Percentiles rank a stretch among this genome's conserved stretches.
Evolutionary conservation across 176 grass and related monocot species (phyloP).

Genomic region (Carex kokanica): DNA sequence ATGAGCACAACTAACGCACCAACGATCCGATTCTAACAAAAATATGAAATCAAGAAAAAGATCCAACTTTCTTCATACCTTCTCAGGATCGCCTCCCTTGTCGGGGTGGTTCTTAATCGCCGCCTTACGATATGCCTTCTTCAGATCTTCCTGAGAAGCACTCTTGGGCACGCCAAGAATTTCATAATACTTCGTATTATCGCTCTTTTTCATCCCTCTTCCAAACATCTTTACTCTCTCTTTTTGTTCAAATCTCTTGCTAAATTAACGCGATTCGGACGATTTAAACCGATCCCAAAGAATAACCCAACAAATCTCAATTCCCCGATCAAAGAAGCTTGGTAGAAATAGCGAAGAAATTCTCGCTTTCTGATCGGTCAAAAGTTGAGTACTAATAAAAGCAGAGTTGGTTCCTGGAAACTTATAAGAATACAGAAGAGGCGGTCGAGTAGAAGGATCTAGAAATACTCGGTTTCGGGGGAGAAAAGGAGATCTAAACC

Average conservation of each 20-base stretch:
- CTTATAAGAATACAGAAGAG: slow-evolving; percentile 9
- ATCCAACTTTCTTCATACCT: slow-evolving; percentile 38
- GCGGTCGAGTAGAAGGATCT: slow-evolving; percentile 34
- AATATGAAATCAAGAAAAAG: not conserved
- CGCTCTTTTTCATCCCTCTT: slow-evolving; percentile 90
- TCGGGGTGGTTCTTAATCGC: slow-evolving; percentile 99
- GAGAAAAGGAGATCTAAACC: not conserved
- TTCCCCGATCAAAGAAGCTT: not conserved
- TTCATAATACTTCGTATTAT: slow-evolving; percentile 96
- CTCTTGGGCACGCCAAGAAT: slow-evolving; percentile 87
- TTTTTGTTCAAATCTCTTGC: not conserved
- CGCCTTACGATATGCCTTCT: slow-evolving; percentile 99
- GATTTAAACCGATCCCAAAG: not conserved
- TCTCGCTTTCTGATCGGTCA: slow-evolving; percentile 13
- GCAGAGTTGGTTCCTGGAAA: not conserved
- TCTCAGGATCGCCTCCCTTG: slow-evolving; percentile 97
- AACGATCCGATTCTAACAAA: slow-evolving; percentile 3
- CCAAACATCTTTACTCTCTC: slow-evolving; percentile 75
- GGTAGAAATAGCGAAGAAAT: slow-evolving; percentile 10
- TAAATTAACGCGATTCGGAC: not conserved
- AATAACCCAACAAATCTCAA: slow-evolving; percentile 3
- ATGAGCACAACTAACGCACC: not conserved
- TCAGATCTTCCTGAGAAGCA: slow-evolving; percentile 94
- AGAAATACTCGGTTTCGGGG: not conserved
- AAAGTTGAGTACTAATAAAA: not conserved